phyloP scores from a whole-genome alignment of 2,329 filamentous ascomycete genomes.

The Delphinella strobiligena region DNA sequence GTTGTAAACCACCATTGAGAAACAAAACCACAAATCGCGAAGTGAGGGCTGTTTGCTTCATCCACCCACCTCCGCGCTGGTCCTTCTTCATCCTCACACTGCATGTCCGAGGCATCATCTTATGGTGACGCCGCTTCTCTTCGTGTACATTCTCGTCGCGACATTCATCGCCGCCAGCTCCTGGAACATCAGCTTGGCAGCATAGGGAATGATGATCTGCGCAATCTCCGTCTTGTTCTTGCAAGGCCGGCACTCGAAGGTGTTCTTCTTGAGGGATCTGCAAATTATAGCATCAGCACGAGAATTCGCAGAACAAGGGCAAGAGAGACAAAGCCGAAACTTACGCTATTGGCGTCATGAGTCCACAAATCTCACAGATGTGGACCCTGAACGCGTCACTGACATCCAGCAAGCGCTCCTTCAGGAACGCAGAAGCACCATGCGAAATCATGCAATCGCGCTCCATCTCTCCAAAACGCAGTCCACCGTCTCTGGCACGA shows the following conservation, averaged over 20 bases:
- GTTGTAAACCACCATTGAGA: too few relatives aligned
- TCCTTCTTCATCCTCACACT: too few relatives aligned
- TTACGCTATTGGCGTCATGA: conserved; percentile 99
- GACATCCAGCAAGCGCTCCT: conserved; percentile 93
- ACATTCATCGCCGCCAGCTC: conserved; percentile 98
- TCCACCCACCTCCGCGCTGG: too few relatives aligned
- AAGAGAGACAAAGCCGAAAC: conserved; percentile 28
- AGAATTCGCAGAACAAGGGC: conserved; percentile 1
- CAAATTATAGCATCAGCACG: conserved; percentile 13
- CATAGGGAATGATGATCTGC: conserved; percentile 95
- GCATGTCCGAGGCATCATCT: too few relatives aligned
- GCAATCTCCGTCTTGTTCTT: conserved; percentile 99
- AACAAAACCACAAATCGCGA: too few relatives aligned
- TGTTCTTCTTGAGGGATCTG: conserved; percentile 64
- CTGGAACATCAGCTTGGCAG: conserved; percentile 95
- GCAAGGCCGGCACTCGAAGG: conserved; percentile 93
- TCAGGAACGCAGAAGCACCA: conserved; percentile 89
- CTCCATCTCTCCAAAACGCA: conserved; percentile 99
- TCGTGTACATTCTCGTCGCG: conserved; percentile 88
- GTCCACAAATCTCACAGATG: conserved; percentile 93
- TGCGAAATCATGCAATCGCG: conserved; percentile 99
- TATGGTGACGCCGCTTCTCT: conserved; percentile 8
- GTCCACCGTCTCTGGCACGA: conserved; percentile 92
- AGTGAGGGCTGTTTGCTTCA: too few relatives aligned
- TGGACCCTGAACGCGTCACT: conserved; percentile 97